Base-by-base conservation (phyloP, 2,329 filamentous ascomycete species). In the Aureobasidium sp. region DNA sequence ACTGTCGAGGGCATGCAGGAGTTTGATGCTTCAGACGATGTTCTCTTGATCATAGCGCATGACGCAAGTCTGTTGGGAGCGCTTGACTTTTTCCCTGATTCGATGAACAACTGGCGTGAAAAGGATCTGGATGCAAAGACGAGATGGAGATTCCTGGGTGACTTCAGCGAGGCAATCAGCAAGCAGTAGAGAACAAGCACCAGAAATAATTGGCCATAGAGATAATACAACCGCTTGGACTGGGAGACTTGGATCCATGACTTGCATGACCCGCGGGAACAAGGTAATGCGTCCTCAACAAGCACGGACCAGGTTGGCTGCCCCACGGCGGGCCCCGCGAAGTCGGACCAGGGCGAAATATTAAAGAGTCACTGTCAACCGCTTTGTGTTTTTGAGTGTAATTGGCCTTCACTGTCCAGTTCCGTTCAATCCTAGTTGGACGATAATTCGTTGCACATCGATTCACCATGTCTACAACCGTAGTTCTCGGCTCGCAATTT, bases 401-500 rank as follows among this genome's bases (percentile, higher is more conserved):
- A 60, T 60, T 60, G 57, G 57, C 57, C 57, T 60, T 60, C 57
- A 60, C 47, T 53, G 58, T 53, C 58, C 58, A 61, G 39, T 61
- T 61, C 58, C 58, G 58, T 53, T 53, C 58, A 61, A 58, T 61
- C 31, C 19, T 48, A 24, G 37, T 61, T 61, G 58, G 39, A 61
- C 58, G 58, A 52, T 33, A 9, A 45, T 47, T 1, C 27, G n/a
- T 11, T 39, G 40, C 42, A 27, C 33, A 58, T n/a, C 53, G 52
- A 29, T 31, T 15, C 64, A 67, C 54, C 64, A 73, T 73, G 72
- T 60, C 57, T 40, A 80, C 81, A 61, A 84, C 82, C 49, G 79
- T 84, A 63, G 80, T 84, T 66, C 77, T 85, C 66, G 83, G 83
- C 63, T 77, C 80, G 69, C 82, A 85, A 74, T 86, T 82, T 79